Conservation (phyloP, 176 grass and related monocot species). For the Oropetium thomaeum region DNA sequence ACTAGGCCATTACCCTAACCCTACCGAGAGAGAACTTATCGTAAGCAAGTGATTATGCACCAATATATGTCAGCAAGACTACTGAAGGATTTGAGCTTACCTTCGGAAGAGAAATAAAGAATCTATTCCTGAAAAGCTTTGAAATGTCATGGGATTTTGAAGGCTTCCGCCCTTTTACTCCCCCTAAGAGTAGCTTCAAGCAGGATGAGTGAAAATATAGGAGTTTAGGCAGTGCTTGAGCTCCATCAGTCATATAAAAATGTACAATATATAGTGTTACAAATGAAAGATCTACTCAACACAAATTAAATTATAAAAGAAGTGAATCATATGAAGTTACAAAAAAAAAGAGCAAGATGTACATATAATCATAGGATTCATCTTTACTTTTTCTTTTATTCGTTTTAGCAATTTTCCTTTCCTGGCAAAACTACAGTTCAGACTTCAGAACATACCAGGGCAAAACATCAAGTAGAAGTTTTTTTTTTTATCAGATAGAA, state of each 20-base stretch:
- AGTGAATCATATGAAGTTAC: neutral
- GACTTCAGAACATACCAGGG: neutral
- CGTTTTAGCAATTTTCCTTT: neutral
- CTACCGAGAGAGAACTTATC: neutral
- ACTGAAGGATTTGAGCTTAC: no score
- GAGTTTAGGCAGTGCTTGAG: neutral
- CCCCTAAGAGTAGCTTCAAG: conserved; percentile 52
- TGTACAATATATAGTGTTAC: neutral
- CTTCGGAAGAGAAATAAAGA: conserved; percentile 49
- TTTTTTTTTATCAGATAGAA: neutral
- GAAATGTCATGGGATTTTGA: conserved; percentile 56
- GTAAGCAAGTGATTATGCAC: conserved; percentile 8
- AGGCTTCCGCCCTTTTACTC: conserved; percentile 45
- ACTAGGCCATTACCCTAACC: conserved; percentile 9
- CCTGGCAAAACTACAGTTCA: conserved; percentile 4
- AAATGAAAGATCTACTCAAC: conserved; percentile 1
- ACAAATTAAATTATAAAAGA: neutral
- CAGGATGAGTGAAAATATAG: conserved; percentile 8
- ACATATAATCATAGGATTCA: neutral
- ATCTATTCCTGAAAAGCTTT: conserved; percentile 66
- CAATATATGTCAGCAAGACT: conserved; percentile 3
- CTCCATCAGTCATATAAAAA: neutral
- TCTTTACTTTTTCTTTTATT: neutral
- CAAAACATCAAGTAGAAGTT: neutral
- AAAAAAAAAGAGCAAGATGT: neutral